A percentile compares a stretch with the other conserved stretches of the same genome.
phyloP scores from a whole-genome alignment of 805 yeast species.

The Suhomyces faveliae region DNA sequence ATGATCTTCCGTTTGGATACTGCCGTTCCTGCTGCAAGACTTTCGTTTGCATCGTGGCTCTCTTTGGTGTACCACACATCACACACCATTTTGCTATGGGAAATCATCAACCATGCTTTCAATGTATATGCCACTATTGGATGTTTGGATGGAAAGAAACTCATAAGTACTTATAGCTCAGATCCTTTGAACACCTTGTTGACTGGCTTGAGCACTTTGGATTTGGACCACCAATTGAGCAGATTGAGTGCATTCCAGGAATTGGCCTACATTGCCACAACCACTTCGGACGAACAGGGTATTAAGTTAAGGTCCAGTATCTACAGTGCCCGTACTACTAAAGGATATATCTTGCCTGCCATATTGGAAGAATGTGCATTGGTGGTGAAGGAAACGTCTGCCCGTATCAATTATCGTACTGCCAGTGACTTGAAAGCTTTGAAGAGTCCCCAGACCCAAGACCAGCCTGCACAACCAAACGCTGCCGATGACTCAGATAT shows the following conservation, averaged over 20 bases:
- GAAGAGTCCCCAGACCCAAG: constrained; percentile 7
- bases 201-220: constrained; percentile 59
- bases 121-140: constrained; percentile 70
- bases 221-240: constrained; percentile 26
- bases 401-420: constrained; percentile 37
- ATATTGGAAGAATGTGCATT: constrained; percentile 59
- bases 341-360: constrained; percentile 54
- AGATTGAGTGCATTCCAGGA: constrained; percentile 75
- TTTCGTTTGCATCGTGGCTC: constrained; percentile 29
- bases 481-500: constrained; percentile 20
- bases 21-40: constrained; percentile 36
- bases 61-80: constrained; percentile 33
- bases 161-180: constrained; percentile 56
- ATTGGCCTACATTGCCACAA: constrained; percentile 59
- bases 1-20: constrained; percentile 37
- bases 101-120: constrained; percentile 54
- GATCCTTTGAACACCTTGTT: constrained; percentile 64
- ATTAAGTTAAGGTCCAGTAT: constrained; percentile 50
- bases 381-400: constrained; percentile 50
- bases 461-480: background rate
- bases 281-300: constrained; percentile 33
- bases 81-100: constrained; percentile 47
- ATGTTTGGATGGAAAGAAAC: constrained; percentile 63
- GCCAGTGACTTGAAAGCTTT: constrained; percentile 30
- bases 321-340: constrained; percentile 48